phyloP scores from a whole-genome alignment of 2,329 filamentous ascomycete species.

The Dactylellina haptotyla region DNA sequence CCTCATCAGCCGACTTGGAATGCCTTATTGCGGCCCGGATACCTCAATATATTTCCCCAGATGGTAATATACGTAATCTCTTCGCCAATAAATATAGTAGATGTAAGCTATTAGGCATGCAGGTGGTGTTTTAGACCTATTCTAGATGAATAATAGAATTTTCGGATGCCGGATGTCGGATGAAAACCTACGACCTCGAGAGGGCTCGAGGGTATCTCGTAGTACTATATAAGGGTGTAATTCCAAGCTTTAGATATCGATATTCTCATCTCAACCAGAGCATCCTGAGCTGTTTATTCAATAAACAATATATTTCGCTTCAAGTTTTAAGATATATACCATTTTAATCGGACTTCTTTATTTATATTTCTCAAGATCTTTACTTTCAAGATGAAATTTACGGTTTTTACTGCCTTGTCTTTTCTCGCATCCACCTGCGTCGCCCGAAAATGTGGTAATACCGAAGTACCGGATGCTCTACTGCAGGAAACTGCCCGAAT shows the following conservation, averaged over 20 bases:
- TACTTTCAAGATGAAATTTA: slow-evolving; percentile 12
- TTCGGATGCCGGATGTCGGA: no score
- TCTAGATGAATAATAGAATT: no score
- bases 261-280: no score
- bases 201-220: no score
- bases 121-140: no score
- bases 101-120: not conserved
- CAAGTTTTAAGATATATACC: no score
- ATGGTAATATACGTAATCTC: slow-evolving; percentile 3
- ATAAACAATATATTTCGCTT: no score
- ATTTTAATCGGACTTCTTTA: no score
- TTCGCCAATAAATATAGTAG: not conserved
- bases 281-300: no score
- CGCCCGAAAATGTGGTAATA: slow-evolving; percentile 16
- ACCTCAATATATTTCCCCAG: slow-evolving; percentile 23
- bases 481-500: slow-evolving; percentile 11
- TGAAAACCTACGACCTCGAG: no score
- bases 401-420: not conserved
- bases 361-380: not conserved
- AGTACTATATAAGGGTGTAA: no score
- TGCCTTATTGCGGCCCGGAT: not conserved
- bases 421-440: not conserved
- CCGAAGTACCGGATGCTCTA: slow-evolving; percentile 14
- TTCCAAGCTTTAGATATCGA: no score
- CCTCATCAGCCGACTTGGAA: not conserved